phyloP scores from a whole-genome alignment of 2,329 filamentous ascomycete species.

The Colletotrichum tropicale region DNA sequence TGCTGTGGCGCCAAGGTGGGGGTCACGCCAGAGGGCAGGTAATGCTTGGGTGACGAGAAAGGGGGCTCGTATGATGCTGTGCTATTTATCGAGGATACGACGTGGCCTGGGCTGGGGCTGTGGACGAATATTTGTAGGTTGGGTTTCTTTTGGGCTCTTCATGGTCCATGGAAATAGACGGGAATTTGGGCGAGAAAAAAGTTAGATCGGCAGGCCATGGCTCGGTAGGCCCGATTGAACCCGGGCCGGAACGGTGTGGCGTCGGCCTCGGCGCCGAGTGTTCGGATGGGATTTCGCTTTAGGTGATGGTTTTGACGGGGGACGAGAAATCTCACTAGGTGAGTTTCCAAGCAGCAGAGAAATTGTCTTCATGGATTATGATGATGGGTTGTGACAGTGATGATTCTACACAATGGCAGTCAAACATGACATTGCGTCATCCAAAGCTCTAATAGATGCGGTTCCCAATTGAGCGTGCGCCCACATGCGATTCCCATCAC shows the following conservation, averaged over 20 bases:
- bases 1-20: not conserved
- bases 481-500: not conserved
- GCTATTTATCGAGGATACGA: not conserved
- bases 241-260: not conserved
- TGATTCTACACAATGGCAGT: not conserved
- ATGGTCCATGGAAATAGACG: not conserved
- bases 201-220: not conserved
- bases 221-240: not conserved
- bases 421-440: not conserved
- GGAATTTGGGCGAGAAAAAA: not conserved
- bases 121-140: not conserved
- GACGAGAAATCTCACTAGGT: not conserved
- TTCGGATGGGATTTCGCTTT: not conserved
- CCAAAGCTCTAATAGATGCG: not conserved
- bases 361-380: not conserved
- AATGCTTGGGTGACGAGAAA: not conserved
- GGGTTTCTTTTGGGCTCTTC: not conserved
- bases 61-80: conserved; percentile 4
- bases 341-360: not conserved
- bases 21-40: not conserved
- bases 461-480: not conserved
- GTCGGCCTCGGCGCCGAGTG: not conserved
- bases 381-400: not conserved
- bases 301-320: not conserved
- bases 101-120: not conserved